Conservation (phyloP, 2,329 filamentous ascomycete species). For the Epichloe festucae region DNA sequence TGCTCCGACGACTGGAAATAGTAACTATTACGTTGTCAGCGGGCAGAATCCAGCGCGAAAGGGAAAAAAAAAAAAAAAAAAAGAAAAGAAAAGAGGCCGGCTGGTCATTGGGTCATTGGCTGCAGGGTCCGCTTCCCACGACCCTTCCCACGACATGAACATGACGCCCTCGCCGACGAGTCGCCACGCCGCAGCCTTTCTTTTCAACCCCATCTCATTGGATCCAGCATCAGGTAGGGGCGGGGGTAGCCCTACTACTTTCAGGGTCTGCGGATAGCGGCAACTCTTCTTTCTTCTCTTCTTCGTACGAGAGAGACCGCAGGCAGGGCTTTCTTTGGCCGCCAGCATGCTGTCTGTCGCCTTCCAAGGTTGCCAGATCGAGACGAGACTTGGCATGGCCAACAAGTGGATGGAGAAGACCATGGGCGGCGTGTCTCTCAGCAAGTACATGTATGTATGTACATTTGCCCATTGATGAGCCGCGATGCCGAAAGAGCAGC, state of each 20-base stretch:
- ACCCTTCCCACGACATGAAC: not conserved
- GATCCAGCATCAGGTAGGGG: not conserved
- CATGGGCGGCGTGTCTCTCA: too few species aligned
- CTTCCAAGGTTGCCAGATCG: not conserved
- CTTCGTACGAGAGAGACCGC: not conserved
- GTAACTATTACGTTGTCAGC: not conserved
- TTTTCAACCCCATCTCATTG: too few species aligned
- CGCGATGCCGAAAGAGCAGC: conserved; percentile 1
- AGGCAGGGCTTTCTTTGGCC: not conserved
- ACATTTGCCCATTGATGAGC: conserved; percentile 2
- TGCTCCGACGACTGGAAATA: not conserved
- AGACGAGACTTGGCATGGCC: not conserved
- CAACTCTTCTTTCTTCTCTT: not conserved
- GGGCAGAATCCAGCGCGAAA: not conserved
- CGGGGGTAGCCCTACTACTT: not conserved
- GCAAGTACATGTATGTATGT: not conserved
- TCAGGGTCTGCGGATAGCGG: not conserved
- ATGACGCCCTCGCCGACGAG: too few species aligned
- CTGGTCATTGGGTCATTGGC: not conserved
- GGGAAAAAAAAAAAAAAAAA: not conserved
- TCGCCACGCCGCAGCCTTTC: too few species aligned
- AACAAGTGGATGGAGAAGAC: not conserved
- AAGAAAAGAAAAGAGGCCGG: not conserved
- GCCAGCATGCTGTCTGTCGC: not conserved
- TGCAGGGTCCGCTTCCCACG: not conserved